Base-by-base conservation (phyloP, 2,329 filamentous ascomycete species). In the Thermothelomyces thermophilus region DNA sequence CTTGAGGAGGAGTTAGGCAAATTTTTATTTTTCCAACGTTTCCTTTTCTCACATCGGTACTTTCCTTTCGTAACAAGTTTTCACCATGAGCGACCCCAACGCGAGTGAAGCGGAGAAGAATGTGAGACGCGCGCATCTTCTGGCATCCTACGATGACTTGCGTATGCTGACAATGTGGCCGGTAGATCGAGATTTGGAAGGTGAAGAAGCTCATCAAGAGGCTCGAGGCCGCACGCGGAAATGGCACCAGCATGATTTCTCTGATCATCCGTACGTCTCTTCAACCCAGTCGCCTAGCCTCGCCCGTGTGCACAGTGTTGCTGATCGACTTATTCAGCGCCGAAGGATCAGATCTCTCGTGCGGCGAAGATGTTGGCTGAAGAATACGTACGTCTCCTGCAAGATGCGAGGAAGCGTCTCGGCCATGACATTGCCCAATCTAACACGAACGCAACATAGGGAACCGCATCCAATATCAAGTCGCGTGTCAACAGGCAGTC, bases 161-260 rank as follows among this genome's bases (percentile, higher is more conserved):
- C 44, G 55, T 40, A 20, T 42, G 53, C 55, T 62, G 50, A 58
- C 46, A 11, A 36, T 8, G 9, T 17, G 19, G 20, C 35, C 46
- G 14, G 31, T 60, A 82, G 79, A 85, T 85, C 64, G 82, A 85
- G 73, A 85, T 84, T 75, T 90, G 86, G 87, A 96, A 98, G 85
- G 90, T 98, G 68, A 98, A 98, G 82, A 98, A 98, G 79, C 78
- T 98, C 67, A 95, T 98, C 75, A 98, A 97, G 76, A 87, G 93
- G 64, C 88, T 98, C 64, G 93, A 97, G 73, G 87, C 89, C 56
- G 94, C 94, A 62, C 82, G 94, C 69, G 93, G 93, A 69, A 98
- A 98, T 82, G 93, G 93, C 75, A 98, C 93, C 58, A 91, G 86
- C 76, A 98, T 98, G 93, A 98, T 98, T 73, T 97, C 91, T 58